Conservation (phyloP, 768 basidiomycete species). For the Roridomyces roridus region DNA sequence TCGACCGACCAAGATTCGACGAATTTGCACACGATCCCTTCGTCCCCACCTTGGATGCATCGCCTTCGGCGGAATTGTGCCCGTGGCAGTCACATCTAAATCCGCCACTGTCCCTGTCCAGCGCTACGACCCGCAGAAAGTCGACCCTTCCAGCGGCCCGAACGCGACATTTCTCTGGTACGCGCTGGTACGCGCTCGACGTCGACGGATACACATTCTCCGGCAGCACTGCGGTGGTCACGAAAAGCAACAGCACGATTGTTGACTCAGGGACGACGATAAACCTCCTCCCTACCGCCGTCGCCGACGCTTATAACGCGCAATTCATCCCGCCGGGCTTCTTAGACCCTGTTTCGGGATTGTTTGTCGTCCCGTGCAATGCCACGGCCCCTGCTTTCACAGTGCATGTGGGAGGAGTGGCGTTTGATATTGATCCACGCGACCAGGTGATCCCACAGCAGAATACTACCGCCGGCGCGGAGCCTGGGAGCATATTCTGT, state of each 20-base stretch:
- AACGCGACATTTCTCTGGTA: constrained; percentile 20
- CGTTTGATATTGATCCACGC: constrained; percentile 21
- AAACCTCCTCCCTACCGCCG: constrained; percentile 23
- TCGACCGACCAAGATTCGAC: constrained; percentile 24
- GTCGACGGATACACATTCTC: constrained; percentile 22
- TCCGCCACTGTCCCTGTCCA: constrained; percentile 25
- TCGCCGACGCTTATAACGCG: constrained; percentile 25
- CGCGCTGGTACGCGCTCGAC: too few species aligned
- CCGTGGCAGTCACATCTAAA: constrained; percentile 18
- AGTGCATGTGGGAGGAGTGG: constrained; percentile 21
- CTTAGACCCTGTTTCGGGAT: constrained; percentile 24
- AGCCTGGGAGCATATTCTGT: constrained; percentile 15
- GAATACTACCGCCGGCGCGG: constrained; percentile 16
- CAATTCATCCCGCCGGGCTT: constrained; percentile 12
- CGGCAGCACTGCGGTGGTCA: constrained; percentile 4
- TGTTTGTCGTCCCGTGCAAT: too few species aligned
- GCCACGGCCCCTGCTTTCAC: constrained; percentile 26
- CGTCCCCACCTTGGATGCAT: constrained; percentile 26
- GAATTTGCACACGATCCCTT: constrained; percentile 13
- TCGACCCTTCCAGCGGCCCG: constrained; percentile 9
- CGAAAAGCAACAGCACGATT: constrained; percentile 14
- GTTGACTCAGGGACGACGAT: constrained; percentile 28
- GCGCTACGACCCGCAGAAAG: constrained; percentile 16
- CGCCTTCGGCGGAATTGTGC: constrained; percentile 29
- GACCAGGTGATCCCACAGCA: constrained; percentile 25